phyloP scores from a whole-genome alignment of 305 asterid genomes.

The Nicotiana rustica region DNA sequence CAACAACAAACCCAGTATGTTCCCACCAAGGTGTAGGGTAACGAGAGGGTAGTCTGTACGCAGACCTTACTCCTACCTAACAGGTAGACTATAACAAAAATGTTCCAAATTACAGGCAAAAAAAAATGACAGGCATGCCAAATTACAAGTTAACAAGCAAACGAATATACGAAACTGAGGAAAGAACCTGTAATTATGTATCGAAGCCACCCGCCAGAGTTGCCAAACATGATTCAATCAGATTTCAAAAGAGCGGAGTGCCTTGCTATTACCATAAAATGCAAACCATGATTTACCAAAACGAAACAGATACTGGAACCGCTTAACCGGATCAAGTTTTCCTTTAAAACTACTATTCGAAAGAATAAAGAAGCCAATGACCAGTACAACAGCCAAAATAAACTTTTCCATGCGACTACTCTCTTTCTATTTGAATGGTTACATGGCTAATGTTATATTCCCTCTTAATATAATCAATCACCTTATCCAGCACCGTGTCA shows the following conservation, averaged over 20 bases:
- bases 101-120: not conserved
- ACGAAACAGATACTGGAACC: not conserved
- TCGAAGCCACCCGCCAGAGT: too few species aligned
- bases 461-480: slow-evolving; percentile 70
- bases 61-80: too few species aligned
- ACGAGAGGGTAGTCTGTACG: too few species aligned
- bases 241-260: too few species aligned
- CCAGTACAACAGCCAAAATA: slow-evolving; percentile 4
- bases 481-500: slow-evolving; percentile 84
- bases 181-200: too few species aligned
- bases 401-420: slow-evolving; percentile 38
- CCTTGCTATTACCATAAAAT: too few species aligned
- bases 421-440: slow-evolving; percentile 89
- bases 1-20: too few species aligned
- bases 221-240: too few species aligned
- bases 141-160: not conserved
- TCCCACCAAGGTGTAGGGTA: too few species aligned
- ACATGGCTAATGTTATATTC: slow-evolving; percentile 88
- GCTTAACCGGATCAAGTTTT: not conserved
- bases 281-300: slow-evolving; percentile 18
- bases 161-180: too few species aligned
- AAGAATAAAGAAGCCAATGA: slow-evolving; percentile 27
- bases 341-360: not conserved
- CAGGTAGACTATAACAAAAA: too few species aligned
- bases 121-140: not conserved